Evolutionary conservation across 1,139 yeast species (phyloP), one percentile per base, ranked within the genome.

Genomic region (Suhomyces anneliseae): DNA sequence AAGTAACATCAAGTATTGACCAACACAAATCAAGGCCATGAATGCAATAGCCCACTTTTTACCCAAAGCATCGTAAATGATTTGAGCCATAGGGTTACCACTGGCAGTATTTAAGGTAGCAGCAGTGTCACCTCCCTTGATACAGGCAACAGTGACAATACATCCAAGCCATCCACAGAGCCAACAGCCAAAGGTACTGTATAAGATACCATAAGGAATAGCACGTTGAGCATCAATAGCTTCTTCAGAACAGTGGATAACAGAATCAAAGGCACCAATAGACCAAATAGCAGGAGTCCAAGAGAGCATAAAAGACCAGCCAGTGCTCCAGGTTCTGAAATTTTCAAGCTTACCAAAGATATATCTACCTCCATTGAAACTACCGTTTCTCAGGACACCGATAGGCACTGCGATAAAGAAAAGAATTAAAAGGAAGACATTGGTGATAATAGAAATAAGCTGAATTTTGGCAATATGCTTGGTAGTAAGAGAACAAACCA

Each of bases 31-130:
- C 40, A 83, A 59, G 1, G 81, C 59, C 85, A 83, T 81, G 48
- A 85, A 79, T 0, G 83, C 85, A 56, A 81, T 74, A 1, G 90
- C 83, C 89, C 90, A 85, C 42, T 73, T 69, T 58, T 80, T 81
- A 35, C 93, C 93, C 48, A 86, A 69, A 1, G 85, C 76, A 61
- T 86, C 85, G 58, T 70, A 76, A 49, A 84, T 71, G 45, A 86
- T 74, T 64, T 84, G 90, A 7, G 93, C 90, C 68, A 82, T 72
- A 37, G 82, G 80, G 51, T 76, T 76, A 14, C 84, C 85, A 40
- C 77, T 66, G 3, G 81, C 61, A 7, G 54, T 61, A 39, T 80
- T 55, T 29, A 82, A 69, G 15, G 45, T 49, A 4, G 72, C 58
- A 7, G 55, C 64, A 29, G 82, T 61, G 60, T 83, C 83, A 6